Evolutionary conservation across 1,139 yeast species (phyloP).

Genomic region (Lizanozyma gosingica): DNA sequence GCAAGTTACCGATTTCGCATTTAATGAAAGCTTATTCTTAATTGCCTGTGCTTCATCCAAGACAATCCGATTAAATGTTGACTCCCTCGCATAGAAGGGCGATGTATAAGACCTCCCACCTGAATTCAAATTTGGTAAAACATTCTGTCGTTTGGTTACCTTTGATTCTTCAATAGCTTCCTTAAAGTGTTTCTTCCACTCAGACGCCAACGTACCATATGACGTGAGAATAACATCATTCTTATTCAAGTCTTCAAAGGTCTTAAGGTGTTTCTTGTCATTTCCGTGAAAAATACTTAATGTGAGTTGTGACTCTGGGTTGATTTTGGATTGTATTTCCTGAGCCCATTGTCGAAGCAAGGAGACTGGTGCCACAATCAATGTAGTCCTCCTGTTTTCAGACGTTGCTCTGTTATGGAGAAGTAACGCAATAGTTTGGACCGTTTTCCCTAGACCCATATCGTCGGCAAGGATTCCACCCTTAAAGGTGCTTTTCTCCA

Average conservation of each 20-base stretch:
- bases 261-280: slow-evolving; percentile 26
- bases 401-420: slow-evolving; percentile 32
- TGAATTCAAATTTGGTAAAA: slow-evolving; percentile 29
- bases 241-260: slow-evolving; percentile 37
- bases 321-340: slow-evolving; percentile 59
- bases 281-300: slow-evolving; percentile 58
- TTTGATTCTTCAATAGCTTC: slow-evolving; percentile 21
- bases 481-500: slow-evolving; percentile 47
- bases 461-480: slow-evolving; percentile 91
- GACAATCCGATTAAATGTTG: slow-evolving; percentile 57
- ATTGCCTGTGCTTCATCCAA: slow-evolving; percentile 90
- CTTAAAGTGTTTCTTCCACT: slow-evolving; percentile 54
- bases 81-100: slow-evolving; percentile 54
- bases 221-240: slow-evolving; percentile 78
- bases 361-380: slow-evolving; percentile 81
- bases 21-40: slow-evolving; percentile 61
- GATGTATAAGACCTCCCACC: slow-evolving; percentile 47
- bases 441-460: slow-evolving; percentile 92
- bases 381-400: slow-evolving; percentile 39
- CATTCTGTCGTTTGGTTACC: slow-evolving; percentile 15
- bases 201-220: slow-evolving; percentile 63
- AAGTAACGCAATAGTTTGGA: slow-evolving; percentile 69
- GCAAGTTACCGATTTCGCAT: slow-evolving; percentile 59
- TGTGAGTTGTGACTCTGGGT: slow-evolving; percentile 33
- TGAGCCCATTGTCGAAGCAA: slow-evolving; percentile 77